Evolutionary conservation across 352 stramenopile genomes (phyloP).

Genomic region (Thalassiosira exigua): DNA sequence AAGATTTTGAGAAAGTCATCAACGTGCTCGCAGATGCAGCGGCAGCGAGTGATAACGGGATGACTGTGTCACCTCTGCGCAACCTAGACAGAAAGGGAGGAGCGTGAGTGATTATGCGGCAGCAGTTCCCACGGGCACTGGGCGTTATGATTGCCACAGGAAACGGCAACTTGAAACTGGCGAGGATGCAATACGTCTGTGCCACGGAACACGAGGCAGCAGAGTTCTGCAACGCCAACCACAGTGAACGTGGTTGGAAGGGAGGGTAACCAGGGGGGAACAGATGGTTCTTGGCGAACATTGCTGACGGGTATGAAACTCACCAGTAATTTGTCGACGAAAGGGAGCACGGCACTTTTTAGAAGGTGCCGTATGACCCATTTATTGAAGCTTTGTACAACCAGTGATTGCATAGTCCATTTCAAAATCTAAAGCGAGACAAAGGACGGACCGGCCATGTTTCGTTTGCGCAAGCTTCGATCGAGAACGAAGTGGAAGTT

Average conservation of each 20-base stretch:
- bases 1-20: slow-evolving; percentile 16
- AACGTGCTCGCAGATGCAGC: not conserved
- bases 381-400: no score
- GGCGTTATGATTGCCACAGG: slow-evolving; percentile 16
- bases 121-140: slow-evolving; percentile 24
- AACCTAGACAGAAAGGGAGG: slow-evolving; percentile 1
- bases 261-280: no score
- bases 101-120: not conserved
- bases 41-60: slow-evolving; percentile 2
- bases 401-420: no score
- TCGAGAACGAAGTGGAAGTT: no score
- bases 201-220: slow-evolving; percentile 13
- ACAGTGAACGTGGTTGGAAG: not conserved
- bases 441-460: no score
- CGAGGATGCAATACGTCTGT: slow-evolving; percentile 17
- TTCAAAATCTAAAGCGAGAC: no score
- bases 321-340: no score
- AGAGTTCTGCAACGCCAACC: not conserved
- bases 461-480: no score
- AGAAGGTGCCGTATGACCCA: no score
- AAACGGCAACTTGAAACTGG: slow-evolving; percentile 19
- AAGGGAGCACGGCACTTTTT: no score
- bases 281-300: no score
- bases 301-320: no score
- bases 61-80: not conserved